A percentile compares a stretch with the other conserved stretches of the same genome.
Conservation (phyloP, 2,329 filamentous ascomycete species). For the Aspergillus neotritici region DNA sequence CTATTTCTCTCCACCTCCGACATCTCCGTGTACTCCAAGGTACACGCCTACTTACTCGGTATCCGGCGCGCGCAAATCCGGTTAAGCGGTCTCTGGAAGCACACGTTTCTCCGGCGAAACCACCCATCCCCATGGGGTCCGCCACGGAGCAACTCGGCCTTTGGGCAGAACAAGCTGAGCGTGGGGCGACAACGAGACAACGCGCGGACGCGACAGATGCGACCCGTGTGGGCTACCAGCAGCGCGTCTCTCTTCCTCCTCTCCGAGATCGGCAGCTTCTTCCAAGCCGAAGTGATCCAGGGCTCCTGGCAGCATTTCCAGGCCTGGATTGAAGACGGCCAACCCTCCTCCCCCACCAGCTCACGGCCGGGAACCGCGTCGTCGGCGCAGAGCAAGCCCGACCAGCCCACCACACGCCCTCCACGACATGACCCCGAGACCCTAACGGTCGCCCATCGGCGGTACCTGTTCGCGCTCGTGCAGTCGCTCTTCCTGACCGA, state of each 20-base stretch:
- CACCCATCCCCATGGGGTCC: slow-evolving; percentile 67
- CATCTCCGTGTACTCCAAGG: slow-evolving; percentile 70
- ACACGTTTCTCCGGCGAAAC: slow-evolving; percentile 68
- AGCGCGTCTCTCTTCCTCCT: slow-evolving; percentile 85
- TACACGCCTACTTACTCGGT: slow-evolving; percentile 81
- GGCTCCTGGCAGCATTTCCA: slow-evolving; percentile 76
- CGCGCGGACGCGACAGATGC: slow-evolving; percentile 60
- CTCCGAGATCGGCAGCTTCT: slow-evolving; percentile 78
- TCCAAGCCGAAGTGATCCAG: slow-evolving; percentile 82
- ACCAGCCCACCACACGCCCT: neutral
- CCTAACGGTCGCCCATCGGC: slow-evolving; percentile 70
- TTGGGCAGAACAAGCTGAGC: slow-evolving; percentile 56
- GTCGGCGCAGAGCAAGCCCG: slow-evolving; percentile 19
- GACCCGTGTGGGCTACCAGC: slow-evolving; percentile 83
- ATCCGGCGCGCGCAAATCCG: slow-evolving; percentile 81
- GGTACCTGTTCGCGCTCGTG: slow-evolving; percentile 64
- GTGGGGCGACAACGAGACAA: slow-evolving; percentile 61
- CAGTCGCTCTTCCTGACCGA: slow-evolving; percentile 42
- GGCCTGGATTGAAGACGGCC: slow-evolving; percentile 59
- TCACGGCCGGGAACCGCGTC: slow-evolving; percentile 38
- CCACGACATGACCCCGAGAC: slow-evolving; percentile 73
- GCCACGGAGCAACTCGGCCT: slow-evolving; percentile 55
- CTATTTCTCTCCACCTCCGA: slow-evolving; percentile 76
- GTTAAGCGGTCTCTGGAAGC: slow-evolving; percentile 80
- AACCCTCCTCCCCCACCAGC: slow-evolving; percentile 18